phyloP scores from a whole-genome alignment of 441 rosid genomes.

The Populus hybrid region DNA sequence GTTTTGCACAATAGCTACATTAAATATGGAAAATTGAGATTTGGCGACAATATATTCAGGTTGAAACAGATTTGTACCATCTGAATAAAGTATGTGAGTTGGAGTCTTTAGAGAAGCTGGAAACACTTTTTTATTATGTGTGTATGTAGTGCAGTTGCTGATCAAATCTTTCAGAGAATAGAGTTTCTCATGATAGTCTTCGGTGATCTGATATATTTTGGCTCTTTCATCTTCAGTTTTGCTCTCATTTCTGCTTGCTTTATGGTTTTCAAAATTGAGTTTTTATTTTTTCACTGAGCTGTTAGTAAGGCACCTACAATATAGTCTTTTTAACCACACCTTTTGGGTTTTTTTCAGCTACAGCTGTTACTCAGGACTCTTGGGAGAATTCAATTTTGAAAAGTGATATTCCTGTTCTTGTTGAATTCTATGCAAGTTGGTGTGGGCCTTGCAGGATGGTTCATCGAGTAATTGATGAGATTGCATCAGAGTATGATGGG shows the following conservation, averaged over 20 bases:
- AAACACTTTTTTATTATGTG: too few species aligned
- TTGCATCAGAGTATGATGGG: slow-evolving; percentile 72
- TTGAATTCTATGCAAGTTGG: slow-evolving; percentile 91
- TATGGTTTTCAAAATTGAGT: not conserved
- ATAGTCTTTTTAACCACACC: slow-evolving; percentile 8
- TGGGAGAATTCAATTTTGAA: slow-evolving; percentile 66
- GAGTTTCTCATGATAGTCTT: too few species aligned
- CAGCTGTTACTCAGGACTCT: slow-evolving; percentile 45
- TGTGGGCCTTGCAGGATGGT: slow-evolving; percentile 98
- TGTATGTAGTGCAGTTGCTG: too few species aligned
- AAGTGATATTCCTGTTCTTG: slow-evolving; percentile 72
- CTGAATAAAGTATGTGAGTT: not conserved
- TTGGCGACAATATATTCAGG: not conserved
- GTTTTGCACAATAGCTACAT: not conserved
- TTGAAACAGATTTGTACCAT: not conserved
- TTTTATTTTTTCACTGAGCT: not conserved
- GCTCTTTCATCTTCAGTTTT: not conserved
- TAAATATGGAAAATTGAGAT: not conserved
- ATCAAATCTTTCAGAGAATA: too few species aligned
- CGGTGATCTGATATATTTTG: not conserved
- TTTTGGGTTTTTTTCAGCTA: slow-evolving; percentile 39
- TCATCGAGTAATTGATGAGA: slow-evolving; percentile 77
- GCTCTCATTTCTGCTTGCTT: slow-evolving; percentile 6
- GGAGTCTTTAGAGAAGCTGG: too few species aligned
- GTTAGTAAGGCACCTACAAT: not conserved